These are phyloP conservation scores for Toxicodendron radicans DNA, from an alignment of 345 rosid genomes.

Conservation along the genomic window DNA sequence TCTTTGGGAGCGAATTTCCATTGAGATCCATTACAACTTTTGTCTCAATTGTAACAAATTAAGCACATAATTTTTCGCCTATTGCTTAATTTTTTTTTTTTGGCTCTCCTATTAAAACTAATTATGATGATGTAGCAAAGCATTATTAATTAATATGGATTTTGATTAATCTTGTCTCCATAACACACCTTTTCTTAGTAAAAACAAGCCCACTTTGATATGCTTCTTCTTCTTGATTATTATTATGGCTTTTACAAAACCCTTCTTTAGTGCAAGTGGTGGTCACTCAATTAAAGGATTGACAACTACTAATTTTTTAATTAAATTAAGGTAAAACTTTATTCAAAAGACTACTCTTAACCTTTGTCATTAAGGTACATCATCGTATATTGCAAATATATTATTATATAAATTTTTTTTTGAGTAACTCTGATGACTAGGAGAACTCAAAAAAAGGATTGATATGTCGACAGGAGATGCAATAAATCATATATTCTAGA, in stretches of 20 bases:
- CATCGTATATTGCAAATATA: too few relatives aligned
- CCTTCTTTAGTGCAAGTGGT: constrained; percentile 12
- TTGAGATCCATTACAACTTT: not conserved
- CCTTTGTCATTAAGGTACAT: too few relatives aligned
- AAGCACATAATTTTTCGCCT: constrained; percentile 1
- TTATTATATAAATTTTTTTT: too few relatives aligned
- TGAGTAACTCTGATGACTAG: too few relatives aligned
- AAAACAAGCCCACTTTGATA: not conserved
- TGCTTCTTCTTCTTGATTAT: not conserved
- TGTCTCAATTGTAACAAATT: constrained; percentile 3
- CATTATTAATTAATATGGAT: not conserved
- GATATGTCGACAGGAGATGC: too few relatives aligned
- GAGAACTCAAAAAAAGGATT: too few relatives aligned
- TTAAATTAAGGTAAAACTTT: not conserved
- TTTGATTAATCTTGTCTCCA: constrained; percentile 4
- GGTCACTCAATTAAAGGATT: not conserved
- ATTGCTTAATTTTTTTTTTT: constrained; percentile 1
- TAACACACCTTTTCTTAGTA: not conserved
- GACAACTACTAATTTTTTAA: not conserved
- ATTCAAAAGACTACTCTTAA: too few relatives aligned
- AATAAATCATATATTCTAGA: too few relatives aligned
- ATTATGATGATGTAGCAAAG: constrained; percentile 11
- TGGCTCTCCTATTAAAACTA: not conserved
- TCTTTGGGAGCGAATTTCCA: not conserved
- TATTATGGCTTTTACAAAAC: not conserved